A percentile compares a stretch with the other conserved stretches of the same genome.
Evolutionary conservation across 2,329 filamentous ascomycete genomes (phyloP).

Genomic region (Pseudogymnoascus destructans): DNA sequence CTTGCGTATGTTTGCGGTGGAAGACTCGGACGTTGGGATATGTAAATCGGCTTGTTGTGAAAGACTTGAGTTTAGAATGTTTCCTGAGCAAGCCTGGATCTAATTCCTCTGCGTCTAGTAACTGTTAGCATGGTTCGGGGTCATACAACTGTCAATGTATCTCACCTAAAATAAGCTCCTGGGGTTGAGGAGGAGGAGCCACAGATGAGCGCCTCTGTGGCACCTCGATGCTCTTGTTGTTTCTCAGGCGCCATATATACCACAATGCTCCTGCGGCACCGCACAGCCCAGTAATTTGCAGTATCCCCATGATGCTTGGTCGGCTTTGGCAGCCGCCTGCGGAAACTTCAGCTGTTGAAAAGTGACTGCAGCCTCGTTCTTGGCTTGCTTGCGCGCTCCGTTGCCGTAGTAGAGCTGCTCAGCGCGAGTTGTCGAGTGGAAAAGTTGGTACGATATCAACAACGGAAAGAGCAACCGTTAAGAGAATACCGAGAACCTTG

Average conservation of each 20-base stretch:
- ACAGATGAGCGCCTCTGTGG: not conserved
- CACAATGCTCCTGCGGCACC: not conserved
- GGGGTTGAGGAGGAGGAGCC: not conserved
- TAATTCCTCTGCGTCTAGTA: slow-evolving; percentile 19
- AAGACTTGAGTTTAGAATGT: slow-evolving; percentile 57
- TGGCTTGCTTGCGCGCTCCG: not conserved
- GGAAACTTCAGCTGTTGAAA: not conserved
- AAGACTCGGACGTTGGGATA: slow-evolving; percentile 75
- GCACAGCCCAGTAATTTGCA: slow-evolving; percentile 1
- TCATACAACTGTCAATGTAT: not conserved
- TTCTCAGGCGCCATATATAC: not conserved
- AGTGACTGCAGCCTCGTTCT: not conserved
- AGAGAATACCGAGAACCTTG: not conserved
- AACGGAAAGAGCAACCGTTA: not conserved
- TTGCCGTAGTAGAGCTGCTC: not conserved
- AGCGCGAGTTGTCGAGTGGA: not conserved
- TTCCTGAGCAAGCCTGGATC: slow-evolving; percentile 74
- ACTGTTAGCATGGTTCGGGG: not conserved
- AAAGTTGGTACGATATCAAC: not conserved
- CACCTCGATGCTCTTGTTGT: not conserved
- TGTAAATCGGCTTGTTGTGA: slow-evolving; percentile 52
- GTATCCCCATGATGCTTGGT: not conserved
- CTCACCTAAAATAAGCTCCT: not conserved
- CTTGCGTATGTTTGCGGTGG: slow-evolving; percentile 68
- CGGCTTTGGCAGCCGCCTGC: not conserved